Conservation (phyloP, 768 basidiomycete species). For the Hericium alpestre region DNA sequence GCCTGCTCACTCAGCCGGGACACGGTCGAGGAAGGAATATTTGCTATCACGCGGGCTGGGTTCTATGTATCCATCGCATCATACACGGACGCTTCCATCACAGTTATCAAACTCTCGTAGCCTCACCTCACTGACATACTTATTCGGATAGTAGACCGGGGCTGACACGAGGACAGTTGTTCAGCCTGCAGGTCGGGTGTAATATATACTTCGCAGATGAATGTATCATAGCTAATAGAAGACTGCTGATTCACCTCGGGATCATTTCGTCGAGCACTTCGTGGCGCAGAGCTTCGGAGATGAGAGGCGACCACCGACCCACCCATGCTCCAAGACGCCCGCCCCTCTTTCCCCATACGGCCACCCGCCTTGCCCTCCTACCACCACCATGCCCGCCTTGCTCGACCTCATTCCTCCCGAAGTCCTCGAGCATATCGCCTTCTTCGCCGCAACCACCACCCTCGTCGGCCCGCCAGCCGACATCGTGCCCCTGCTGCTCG, state of each 20-base stretch:
- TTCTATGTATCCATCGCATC: not conserved
- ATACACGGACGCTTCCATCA: not conserved
- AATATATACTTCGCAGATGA: too few species aligned
- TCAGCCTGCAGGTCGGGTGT: too few species aligned
- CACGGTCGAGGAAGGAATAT: not conserved
- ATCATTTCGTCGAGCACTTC: too few species aligned
- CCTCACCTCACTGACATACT: too few species aligned
- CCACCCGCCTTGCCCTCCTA: not conserved
- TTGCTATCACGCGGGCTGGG: not conserved
- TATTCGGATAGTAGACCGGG: too few species aligned
- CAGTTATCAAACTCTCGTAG: too few species aligned
- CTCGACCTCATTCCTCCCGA: constrained; percentile 58
- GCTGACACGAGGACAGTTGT: too few species aligned
- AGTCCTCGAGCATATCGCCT: constrained; percentile 71
- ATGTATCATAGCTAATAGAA: too few species aligned
- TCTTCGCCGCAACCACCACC: constrained; percentile 35
- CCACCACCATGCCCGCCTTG: constrained; percentile 14
- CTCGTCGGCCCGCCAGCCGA: constrained; percentile 52
- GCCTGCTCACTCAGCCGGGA: too few species aligned
- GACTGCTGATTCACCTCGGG: too few species aligned
- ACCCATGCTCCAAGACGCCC: not conserved
- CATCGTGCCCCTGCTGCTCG: constrained; percentile 44
- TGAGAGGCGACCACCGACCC: not conserved
- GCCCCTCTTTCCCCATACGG: not conserved
- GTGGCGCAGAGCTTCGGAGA: too few species aligned